Percentiles rank a stretch among this genome's conserved stretches.
phyloP scores from a whole-genome alignment of 176 grass and related monocot species.

The Rhynchospora breviuscula region DNA sequence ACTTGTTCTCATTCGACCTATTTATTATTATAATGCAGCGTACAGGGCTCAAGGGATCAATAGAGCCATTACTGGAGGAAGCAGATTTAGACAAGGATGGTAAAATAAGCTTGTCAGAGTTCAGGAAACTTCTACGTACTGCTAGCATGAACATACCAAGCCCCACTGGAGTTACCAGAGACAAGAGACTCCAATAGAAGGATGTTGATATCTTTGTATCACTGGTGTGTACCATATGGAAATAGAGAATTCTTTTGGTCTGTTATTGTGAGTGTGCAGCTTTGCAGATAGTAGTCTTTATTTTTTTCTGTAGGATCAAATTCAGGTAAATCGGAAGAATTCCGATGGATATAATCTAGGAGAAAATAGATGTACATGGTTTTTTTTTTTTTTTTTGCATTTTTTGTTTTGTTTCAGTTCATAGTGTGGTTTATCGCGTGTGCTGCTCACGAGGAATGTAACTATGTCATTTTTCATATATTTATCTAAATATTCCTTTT shows the following conservation, averaged over 20 bases:
- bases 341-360: conserved; percentile 11
- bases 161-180: conserved; percentile 42
- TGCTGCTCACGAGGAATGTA: background rate
- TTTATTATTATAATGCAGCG: conserved; percentile 39
- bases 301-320: conserved; percentile 7
- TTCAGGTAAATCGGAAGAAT: conserved; percentile 8
- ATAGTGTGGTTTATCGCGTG: conserved; percentile 3
- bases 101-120: conserved; percentile 80
- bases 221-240: background rate
- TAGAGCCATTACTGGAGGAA: conserved; percentile 76
- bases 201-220: background rate
- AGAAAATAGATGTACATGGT: conserved; percentile 18
- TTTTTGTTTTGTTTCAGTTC: background rate
- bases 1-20: background rate
- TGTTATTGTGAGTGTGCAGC: conserved; percentile 14
- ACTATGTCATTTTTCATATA: background rate
- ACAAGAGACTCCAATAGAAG: conserved; percentile 14
- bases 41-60: conserved; percentile 71
- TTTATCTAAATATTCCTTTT: background rate
- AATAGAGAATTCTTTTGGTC: conserved; percentile 21
- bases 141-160: conserved; percentile 94
- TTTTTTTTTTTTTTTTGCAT: conserved; percentile 1
- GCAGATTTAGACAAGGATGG: conserved; percentile 86
- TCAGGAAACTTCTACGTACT: conserved; percentile 71
- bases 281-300: conserved; percentile 1